These are phyloP conservation scores for Ascochyta clinopodiicola DNA, from an alignment of 2,329 filamentous ascomycete species.

Conservation along the genomic window DNA sequence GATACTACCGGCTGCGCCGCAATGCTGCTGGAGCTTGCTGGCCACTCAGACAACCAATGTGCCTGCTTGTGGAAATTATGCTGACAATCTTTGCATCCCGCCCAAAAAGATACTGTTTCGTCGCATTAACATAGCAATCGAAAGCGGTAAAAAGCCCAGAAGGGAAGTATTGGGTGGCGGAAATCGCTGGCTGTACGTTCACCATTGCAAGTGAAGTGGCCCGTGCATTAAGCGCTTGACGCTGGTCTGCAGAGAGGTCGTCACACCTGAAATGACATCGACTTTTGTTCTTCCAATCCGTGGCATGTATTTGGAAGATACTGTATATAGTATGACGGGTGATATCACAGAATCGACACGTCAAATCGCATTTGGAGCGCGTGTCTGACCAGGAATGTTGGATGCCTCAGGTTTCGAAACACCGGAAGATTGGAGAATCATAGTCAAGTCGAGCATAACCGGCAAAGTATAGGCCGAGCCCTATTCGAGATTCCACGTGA, in stretches of 20 bases:
- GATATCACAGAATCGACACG: neutral
- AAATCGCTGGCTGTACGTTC: constrained; percentile 23
- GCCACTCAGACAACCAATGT: constrained; percentile 15
- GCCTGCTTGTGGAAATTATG: constrained; percentile 18
- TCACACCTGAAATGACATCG: constrained; percentile 10
- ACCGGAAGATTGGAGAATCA: neutral
- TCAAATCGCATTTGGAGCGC: constrained; percentile 1
- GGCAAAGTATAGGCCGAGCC: too few species aligned
- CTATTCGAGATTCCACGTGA: too few species aligned
- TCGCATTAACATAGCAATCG: constrained; percentile 11
- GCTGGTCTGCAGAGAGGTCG: constrained; percentile 18
- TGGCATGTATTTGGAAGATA: neutral
- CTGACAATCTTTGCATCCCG: neutral
- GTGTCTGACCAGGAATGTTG: neutral
- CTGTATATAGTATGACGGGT: neutral
- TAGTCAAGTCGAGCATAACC: too few species aligned
- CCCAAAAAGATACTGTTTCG: constrained; percentile 3
- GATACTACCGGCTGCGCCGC: constrained; percentile 23
- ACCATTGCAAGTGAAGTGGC: constrained; percentile 7
- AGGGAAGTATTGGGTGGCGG: constrained; percentile 15
- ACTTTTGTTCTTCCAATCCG: neutral
- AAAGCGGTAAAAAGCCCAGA: constrained; percentile 16
- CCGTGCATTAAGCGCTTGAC: constrained; percentile 20
- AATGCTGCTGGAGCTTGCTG: constrained; percentile 18
- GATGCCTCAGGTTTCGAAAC: neutral